Evolutionary conservation across 768 basidiomycete genomes (phyloP), one percentile per base, ranked within the genome.

Genomic region (Chalciporus piperatus): DNA sequence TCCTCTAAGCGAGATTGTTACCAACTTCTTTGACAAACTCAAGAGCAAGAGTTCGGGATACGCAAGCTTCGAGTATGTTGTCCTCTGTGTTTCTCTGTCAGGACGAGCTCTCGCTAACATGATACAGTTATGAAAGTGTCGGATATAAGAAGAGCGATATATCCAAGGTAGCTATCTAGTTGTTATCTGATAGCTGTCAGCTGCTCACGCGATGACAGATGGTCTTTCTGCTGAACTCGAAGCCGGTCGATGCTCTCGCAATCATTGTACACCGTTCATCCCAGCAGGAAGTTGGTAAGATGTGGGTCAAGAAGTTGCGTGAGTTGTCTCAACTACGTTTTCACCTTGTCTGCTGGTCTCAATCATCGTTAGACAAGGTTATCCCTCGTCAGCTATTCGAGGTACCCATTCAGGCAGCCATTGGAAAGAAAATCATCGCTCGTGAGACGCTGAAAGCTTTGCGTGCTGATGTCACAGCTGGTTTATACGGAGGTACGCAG

Each of bases 221-320:
- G 84, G 80, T 82, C 33, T 93, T 99, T 67, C 75, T 97, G 43
- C 75, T 99, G 40, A 98, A 98, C 59, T 79, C 79, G 28, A 88
- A 89, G 66, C 85, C 89, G 2, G 88, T 99, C 20, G 97, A 99
- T 65, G 96, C 97, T 2, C 75, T 99, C 25, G 92, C 95, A 20
- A 75, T 96, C 59, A 88, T 98, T 53, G 87, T 98, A 2, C 95
- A 98, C 68, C 79, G 84, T 19, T 90, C 87, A 12, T 80, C 78
- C 19, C 85, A 90, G 50, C 84, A 89, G 45, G 72, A 75, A 10
- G 77, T 95, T 35, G 96, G 87, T 2, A 76, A 84, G 47, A 75
- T 75, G 48, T 98, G 96, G 96, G 88, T 90, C 3, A 91, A 89
- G 70, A 94, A 96, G 68, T 81, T 98, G 48, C 89, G 93, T 94